phyloP scores from a whole-genome alignment of 202 grass and related monocot genomes.

The Schoenoplectus triqueter region DNA sequence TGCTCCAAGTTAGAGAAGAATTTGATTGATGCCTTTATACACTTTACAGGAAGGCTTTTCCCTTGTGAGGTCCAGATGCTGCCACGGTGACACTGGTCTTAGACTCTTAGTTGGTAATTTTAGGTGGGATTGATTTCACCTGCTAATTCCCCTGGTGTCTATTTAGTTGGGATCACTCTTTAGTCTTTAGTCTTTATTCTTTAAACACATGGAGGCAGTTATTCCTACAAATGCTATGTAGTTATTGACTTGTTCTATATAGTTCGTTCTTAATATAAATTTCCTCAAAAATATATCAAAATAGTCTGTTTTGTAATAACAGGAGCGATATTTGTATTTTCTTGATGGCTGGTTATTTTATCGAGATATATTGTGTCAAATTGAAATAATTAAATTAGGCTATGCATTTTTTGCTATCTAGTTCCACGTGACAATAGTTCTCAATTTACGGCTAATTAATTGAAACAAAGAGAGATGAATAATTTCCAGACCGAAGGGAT shows the following conservation, averaged over 20 bases:
- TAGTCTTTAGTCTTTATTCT: not conserved
- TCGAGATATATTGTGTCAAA: not conserved
- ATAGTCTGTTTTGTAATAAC: not conserved
- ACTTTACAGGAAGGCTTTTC: too few species aligned
- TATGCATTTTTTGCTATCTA: not conserved
- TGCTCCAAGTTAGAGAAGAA: too few species aligned
- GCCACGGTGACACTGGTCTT: not conserved
- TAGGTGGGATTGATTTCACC: not conserved
- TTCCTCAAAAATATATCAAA: too few species aligned
- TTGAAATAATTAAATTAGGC: not conserved
- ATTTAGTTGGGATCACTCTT: not conserved
- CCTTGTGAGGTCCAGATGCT: too few species aligned
- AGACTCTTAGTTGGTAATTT: not conserved
- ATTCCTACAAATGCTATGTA: not conserved
- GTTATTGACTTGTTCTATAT: not conserved
- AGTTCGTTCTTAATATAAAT: too few species aligned
- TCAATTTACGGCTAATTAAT: too few species aligned
- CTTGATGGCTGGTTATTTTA: not conserved
- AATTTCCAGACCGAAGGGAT: too few species aligned
- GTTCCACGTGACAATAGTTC: not conserved
- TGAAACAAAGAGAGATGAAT: too few species aligned
- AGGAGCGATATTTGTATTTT: not conserved
- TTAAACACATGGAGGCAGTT: not conserved
- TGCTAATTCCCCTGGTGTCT: not conserved
- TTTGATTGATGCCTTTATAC: too few species aligned